These are phyloP conservation scores for Medicago lupulina DNA, from an alignment of 306 rosid genomes.

Conservation along the genomic window DNA sequence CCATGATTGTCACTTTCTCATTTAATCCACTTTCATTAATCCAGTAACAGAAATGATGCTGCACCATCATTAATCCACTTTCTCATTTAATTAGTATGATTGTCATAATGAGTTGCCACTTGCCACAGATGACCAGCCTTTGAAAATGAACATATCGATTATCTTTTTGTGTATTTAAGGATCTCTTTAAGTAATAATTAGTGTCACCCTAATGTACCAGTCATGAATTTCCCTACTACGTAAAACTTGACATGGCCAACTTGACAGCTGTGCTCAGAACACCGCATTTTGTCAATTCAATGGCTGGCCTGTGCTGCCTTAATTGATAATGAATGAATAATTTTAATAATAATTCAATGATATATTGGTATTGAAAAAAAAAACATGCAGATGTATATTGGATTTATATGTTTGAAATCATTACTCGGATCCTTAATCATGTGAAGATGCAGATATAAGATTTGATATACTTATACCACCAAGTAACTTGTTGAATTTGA, in stretches of 20 bases:
- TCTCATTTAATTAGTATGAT: conserved; percentile 14
- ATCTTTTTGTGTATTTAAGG: conserved; percentile 7
- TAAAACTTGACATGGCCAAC: conserved; percentile 20
- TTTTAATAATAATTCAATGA: conserved; percentile 20
- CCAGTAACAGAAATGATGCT: too few relatives aligned
- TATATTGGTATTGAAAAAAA: conserved; percentile 1
- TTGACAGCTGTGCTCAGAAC: conserved; percentile 32
- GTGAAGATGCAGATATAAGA: conserved; percentile 4
- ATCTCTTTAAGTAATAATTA: conserved; percentile 1
- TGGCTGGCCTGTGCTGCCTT: conserved; percentile 22
- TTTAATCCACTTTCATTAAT: too few relatives aligned
- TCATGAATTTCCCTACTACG: conserved; percentile 29
- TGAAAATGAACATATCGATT: conserved; percentile 7
- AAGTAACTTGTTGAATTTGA: background rate
- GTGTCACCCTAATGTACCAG: conserved; percentile 1
- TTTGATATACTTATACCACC: background rate
- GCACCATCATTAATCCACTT: conserved; percentile 26
- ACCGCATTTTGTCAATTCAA: conserved; percentile 6
- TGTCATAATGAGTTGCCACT: conserved; percentile 16
- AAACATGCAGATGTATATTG: conserved; percentile 10
- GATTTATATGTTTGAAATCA: conserved; percentile 17
- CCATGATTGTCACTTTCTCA: conserved; percentile 17
- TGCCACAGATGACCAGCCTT: conserved; percentile 13
- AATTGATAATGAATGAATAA: conserved; percentile 9
- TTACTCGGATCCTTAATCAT: background rate